phyloP scores from a whole-genome alignment of 2,329 filamentous ascomycete genomes.

The Cladosporium sp. region DNA sequence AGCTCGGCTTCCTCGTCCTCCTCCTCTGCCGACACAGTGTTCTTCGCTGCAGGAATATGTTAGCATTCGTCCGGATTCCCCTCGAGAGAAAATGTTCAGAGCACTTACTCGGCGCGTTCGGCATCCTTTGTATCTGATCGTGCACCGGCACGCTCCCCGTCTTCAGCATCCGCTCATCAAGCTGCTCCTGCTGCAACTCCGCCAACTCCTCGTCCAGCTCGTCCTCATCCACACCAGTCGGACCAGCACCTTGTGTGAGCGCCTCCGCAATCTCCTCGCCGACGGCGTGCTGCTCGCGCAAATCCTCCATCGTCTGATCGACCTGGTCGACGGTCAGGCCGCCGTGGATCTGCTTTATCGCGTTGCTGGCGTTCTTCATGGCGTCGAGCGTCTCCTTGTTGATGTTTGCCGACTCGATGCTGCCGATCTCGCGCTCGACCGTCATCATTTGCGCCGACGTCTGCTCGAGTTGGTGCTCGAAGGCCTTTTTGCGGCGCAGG shows the following conservation, averaged over 20 bases:
- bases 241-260: slow-evolving; percentile 66
- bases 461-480: slow-evolving; percentile 88
- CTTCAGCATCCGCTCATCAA: slow-evolving; percentile 91
- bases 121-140: slow-evolving; percentile 70
- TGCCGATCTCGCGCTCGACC: slow-evolving; percentile 90
- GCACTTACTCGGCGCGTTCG: slow-evolving; percentile 40
- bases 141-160: slow-evolving; percentile 79
- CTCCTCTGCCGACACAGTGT: slow-evolving; percentile 52
- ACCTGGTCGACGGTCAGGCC: slow-evolving; percentile 91
- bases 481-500: slow-evolving; percentile 87
- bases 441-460: slow-evolving; percentile 86
- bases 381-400: slow-evolving; percentile 93
- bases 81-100: neutral
- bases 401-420: slow-evolving; percentile 97
- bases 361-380: slow-evolving; percentile 84
- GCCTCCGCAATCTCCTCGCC: slow-evolving; percentile 88
- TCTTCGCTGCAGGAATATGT: slow-evolving; percentile 37
- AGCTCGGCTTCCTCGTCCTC: slow-evolving; percentile 96
- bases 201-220: slow-evolving; percentile 85
- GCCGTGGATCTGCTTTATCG: slow-evolving; percentile 90
- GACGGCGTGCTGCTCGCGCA: slow-evolving; percentile 87
- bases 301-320: slow-evolving; percentile 87
- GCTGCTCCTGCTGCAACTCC: slow-evolving; percentile 80
- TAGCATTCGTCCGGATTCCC: neutral
- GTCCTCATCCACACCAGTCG: slow-evolving; percentile 74